These are phyloP conservation scores for Coemansia sp. DNA, from an alignment of 192 early-diverging fungal genomes.

Conservation along the genomic window DNA sequence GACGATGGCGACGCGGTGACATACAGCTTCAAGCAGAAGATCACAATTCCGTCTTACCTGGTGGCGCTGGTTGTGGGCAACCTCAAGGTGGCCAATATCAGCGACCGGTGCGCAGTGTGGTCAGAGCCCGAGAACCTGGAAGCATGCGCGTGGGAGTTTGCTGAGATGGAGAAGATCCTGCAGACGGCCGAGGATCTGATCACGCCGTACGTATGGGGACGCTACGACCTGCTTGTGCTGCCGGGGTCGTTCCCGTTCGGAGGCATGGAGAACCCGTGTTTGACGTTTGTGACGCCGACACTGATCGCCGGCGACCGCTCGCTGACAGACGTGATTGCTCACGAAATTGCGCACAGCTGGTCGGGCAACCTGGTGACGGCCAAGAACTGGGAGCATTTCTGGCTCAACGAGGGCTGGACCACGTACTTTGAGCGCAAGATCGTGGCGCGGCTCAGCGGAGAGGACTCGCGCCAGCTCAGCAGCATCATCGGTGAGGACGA, in stretches of 20 bases:
- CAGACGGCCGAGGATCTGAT: slow-evolving; percentile 68
- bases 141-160: slow-evolving; percentile 93
- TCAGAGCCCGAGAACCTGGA: slow-evolving; percentile 80
- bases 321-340: slow-evolving; percentile 91
- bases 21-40: slow-evolving; percentile 84
- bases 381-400: slow-evolving; percentile 79
- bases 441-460: slow-evolving; percentile 73
- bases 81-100: slow-evolving; percentile 64
- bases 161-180: slow-evolving; percentile 67
- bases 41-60: slow-evolving; percentile 91
- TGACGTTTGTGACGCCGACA: slow-evolving; percentile 98
- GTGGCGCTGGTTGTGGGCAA: slow-evolving; percentile 95
- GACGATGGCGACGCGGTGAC: slow-evolving; percentile 58
- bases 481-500: slow-evolving; percentile 83
- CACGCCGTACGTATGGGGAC: slow-evolving; percentile 94
- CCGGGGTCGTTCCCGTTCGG: slow-evolving; percentile 88
- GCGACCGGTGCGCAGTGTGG: slow-evolving; percentile 95
- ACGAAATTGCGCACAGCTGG: slow-evolving; percentile 94
- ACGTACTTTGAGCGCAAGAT: slow-evolving; percentile 94
- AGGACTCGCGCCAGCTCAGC: slow-evolving; percentile 74
- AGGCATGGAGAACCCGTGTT: slow-evolving; percentile 97
- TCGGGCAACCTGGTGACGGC: slow-evolving; percentile 85
- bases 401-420: slow-evolving; percentile 97
- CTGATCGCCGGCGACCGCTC: slow-evolving; percentile 92
- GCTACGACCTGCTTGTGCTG: slow-evolving; percentile 90